A percentile compares a stretch with the other conserved stretches of the same genome.
Conservation (phyloP, 441 rosid species). For the Hura crepitans region DNA sequence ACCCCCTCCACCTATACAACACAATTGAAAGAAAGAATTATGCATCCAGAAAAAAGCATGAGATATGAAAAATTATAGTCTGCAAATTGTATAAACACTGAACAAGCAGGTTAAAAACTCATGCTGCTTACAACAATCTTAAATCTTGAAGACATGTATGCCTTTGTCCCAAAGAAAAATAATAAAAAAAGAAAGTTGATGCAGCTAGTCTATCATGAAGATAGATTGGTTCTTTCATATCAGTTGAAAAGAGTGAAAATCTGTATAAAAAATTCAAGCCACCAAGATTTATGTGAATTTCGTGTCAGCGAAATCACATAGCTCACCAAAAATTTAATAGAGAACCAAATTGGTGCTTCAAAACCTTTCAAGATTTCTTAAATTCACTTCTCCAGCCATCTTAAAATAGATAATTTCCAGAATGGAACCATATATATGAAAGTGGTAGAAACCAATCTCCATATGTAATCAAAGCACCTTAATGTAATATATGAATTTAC, state of each 20-base stretch:
- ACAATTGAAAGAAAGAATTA: slow-evolving; percentile 13
- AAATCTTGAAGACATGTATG: neutral
- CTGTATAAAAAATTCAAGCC: neutral
- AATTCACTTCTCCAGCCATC: neutral
- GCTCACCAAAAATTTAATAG: neutral
- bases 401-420: neutral
- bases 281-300: neutral
- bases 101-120: neutral
- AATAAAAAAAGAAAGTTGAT: neutral
- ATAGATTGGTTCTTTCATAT: neutral
- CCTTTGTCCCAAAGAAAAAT: neutral
- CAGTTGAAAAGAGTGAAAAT: neutral
- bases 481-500: neutral
- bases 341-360: neutral
- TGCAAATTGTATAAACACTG: neutral
- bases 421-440: neutral
- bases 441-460: neutral
- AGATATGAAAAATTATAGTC: neutral
- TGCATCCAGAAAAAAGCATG: slow-evolving; percentile 7
- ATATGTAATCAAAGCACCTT: slow-evolving; percentile 3
- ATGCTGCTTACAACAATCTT: neutral
- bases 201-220: neutral
- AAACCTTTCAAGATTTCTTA: neutral
- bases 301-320: neutral
- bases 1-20: slow-evolving; percentile 56